Conservation (phyloP, 768 basidiomycete species). For the Ramaria sp. region DNA sequence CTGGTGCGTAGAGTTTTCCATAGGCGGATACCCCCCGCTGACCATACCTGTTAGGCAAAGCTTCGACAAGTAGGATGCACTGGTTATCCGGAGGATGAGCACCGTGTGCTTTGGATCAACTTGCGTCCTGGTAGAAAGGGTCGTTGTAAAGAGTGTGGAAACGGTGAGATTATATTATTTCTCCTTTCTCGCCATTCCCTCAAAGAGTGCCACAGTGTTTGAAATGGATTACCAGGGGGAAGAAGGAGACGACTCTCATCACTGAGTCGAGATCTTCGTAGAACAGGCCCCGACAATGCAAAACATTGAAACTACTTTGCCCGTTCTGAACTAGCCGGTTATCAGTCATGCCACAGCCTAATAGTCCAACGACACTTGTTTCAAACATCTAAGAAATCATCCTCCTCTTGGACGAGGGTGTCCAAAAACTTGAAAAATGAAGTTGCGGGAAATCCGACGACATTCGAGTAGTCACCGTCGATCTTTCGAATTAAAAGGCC, state of each 20-base stretch:
- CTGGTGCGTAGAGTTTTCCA: constrained; percentile 44
- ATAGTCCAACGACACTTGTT: background rate
- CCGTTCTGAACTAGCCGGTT: background rate
- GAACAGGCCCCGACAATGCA: background rate
- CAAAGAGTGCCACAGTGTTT: constrained; percentile 40
- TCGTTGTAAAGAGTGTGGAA: constrained; percentile 92
- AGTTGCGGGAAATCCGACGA: constrained; percentile 85
- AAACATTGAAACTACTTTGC: too few species aligned
- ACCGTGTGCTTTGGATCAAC: constrained; percentile 83
- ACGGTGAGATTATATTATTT: constrained; percentile 43
- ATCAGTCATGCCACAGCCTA: background rate
- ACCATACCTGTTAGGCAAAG: constrained; percentile 39
- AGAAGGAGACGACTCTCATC: constrained; percentile 38
- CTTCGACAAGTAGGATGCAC: constrained; percentile 90
- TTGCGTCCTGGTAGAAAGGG: constrained; percentile 44
- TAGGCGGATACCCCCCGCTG: too few species aligned
- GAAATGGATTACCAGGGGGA: constrained; percentile 60
- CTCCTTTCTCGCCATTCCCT: background rate
- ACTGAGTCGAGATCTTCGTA: constrained; percentile 14
- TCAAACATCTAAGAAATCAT: constrained; percentile 45
- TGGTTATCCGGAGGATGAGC: constrained; percentile 89
- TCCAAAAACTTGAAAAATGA: constrained; percentile 73
- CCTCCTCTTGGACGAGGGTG: constrained; percentile 60
- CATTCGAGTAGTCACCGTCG: constrained; percentile 84
- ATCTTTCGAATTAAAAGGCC: constrained; percentile 73